These are phyloP conservation scores for Bertia moriformis DNA, from an alignment of 2,329 filamentous ascomycete species.

Conservation along the genomic window DNA sequence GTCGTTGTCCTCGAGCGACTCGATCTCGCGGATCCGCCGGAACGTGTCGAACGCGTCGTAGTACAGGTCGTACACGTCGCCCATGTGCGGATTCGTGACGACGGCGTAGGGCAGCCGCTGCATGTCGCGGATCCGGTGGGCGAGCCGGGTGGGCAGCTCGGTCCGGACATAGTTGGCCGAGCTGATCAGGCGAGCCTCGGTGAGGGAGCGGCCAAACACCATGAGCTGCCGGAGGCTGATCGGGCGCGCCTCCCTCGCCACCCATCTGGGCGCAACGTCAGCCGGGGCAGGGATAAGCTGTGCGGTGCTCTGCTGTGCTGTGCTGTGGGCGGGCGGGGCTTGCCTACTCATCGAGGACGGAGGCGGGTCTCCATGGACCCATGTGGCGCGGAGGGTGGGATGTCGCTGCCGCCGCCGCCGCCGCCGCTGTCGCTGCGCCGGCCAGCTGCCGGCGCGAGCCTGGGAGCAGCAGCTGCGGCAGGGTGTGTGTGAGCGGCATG, in stretches of 20 bases:
- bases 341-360: conserved; percentile 11
- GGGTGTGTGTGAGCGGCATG: too few relatives aligned
- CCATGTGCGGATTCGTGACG: conserved; percentile 86
- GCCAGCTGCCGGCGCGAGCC: too few relatives aligned
- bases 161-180: conserved; percentile 96
- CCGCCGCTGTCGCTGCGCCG: too few relatives aligned
- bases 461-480: too few relatives aligned
- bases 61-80: conserved; percentile 90
- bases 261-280: conserved; percentile 51
- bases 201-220: conserved; percentile 89
- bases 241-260: conserved; percentile 79
- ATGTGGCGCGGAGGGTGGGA: too few relatives aligned
- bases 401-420: too few relatives aligned
- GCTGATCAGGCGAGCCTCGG: conserved; percentile 74
- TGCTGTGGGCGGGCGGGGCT: conserved; percentile 2
- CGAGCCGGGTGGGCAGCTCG: conserved; percentile 76
- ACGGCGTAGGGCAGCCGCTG: conserved; percentile 92
- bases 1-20: conserved; percentile 79
- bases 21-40: conserved; percentile 70
- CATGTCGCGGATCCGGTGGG: conserved; percentile 91
- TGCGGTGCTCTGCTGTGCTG: conserved; percentile 1
- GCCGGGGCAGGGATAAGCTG: too few relatives aligned
- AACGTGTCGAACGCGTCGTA: conserved; percentile 91
- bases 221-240: conserved; percentile 93
- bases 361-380: conserved; percentile 10